phyloP scores from a whole-genome alignment of 2,329 filamentous ascomycete species.

The Fusarium robinianum region DNA sequence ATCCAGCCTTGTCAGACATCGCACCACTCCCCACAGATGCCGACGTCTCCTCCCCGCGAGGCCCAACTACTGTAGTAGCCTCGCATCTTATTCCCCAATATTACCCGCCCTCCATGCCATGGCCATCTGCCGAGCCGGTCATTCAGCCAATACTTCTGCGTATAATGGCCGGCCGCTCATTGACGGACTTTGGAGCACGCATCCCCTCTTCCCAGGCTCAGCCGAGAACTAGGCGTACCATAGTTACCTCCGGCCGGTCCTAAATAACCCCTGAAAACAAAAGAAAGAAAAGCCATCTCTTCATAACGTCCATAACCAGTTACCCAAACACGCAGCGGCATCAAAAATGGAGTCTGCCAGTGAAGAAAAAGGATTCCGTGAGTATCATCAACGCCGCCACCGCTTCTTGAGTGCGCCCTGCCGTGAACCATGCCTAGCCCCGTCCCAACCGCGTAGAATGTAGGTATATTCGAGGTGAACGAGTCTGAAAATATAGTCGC shows the following conservation, averaged over 20 bases:
- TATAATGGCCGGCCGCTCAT: conserved; percentile 20
- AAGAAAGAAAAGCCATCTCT: conserved; percentile 35
- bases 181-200: conserved; percentile 29
- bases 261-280: conserved; percentile 10
- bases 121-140: no score
- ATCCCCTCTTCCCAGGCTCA: conserved; percentile 26
- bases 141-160: neutral
- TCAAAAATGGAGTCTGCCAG: conserved; percentile 33
- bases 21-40: conserved; percentile 37
- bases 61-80: conserved; percentile 31
- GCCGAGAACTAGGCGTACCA: conserved; percentile 7
- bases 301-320: conserved; percentile 38
- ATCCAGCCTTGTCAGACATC: conserved; percentile 38
- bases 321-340: conserved; percentile 35
- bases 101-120: conserved; percentile 34
- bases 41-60: conserved; percentile 26
- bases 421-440: conserved; percentile 33
- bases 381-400: conserved; percentile 39
- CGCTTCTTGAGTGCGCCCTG: conserved; percentile 36
- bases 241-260: conserved; percentile 8
- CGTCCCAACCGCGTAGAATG: conserved; percentile 31
- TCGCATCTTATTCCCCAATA: conserved; percentile 38
- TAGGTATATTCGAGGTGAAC: conserved; percentile 28
- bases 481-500: no score
- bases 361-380: conserved; percentile 36